phyloP scores from a whole-genome alignment of 1,139 yeast genomes.

The Magnusiomyces paraingens region DNA sequence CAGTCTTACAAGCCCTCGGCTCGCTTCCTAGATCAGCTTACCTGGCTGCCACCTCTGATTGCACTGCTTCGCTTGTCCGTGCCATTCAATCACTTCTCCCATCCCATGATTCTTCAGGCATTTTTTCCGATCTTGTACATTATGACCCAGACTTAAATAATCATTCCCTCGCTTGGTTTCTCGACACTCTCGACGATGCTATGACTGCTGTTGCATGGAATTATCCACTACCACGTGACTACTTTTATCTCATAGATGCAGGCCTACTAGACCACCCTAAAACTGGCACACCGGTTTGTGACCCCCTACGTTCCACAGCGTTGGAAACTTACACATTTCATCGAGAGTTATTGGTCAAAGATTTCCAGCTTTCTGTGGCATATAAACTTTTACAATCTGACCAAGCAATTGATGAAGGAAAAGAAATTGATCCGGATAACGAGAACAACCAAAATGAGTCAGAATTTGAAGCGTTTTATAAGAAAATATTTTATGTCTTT shows the following conservation, averaged over 20 bases:
- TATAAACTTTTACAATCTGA: too few species aligned
- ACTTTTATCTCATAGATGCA: neutral
- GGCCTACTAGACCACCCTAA: constrained; percentile 2
- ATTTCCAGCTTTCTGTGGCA: neutral
- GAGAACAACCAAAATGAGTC: neutral
- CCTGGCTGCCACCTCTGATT: too few species aligned
- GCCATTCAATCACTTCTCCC: neutral
- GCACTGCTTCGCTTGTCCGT: too few species aligned
- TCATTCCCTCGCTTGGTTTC: neutral
- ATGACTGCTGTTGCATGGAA: neutral
- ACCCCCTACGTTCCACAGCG: neutral
- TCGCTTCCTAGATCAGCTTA: too few species aligned
- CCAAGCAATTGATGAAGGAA: too few species aligned
- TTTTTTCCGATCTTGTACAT: neutral
- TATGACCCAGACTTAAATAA: neutral
- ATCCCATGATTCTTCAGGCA: neutral
- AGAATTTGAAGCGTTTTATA: neutral
- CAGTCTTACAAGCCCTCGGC: too few species aligned
- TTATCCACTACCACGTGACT: neutral
- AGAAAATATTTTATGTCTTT: neutral
- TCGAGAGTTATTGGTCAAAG: neutral
- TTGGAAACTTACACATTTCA: neutral
- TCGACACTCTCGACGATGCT: neutral
- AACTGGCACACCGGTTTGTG: neutral
- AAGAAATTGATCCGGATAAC: neutral